A percentile compares a stretch with the other conserved stretches of the same genome.
phyloP scores from a whole-genome alignment of 495 filamentous ascomycete species.

The Saxophila tyrrhenica region DNA sequence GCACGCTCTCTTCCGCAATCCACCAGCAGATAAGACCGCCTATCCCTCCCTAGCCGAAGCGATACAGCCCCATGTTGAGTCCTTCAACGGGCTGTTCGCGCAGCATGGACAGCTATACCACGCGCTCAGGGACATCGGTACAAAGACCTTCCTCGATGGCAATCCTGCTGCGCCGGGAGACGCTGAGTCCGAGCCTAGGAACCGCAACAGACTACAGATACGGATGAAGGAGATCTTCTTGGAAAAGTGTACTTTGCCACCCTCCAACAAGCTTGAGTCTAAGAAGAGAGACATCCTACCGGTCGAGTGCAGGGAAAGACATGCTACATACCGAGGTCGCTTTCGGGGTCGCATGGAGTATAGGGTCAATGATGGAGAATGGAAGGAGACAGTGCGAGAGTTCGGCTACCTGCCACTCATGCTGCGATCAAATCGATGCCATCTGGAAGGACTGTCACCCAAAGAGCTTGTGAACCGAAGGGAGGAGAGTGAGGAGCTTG shows the following conservation, averaged over 20 bases:
- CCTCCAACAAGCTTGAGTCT: conserved; percentile 66
- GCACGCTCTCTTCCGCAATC: conserved; percentile 76
- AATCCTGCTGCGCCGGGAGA: conserved; percentile 33
- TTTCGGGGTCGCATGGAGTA: conserved; percentile 70
- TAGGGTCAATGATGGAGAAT: conserved; percentile 73
- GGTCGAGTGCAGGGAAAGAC: conserved; percentile 86
- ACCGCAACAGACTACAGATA: conserved; percentile 59
- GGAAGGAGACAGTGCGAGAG: conserved; percentile 67
- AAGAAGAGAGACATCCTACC: conserved; percentile 75
- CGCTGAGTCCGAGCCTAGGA: conserved; percentile 31
- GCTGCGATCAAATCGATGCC: conserved; percentile 81
- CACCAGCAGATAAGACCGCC: conserved; percentile 74
- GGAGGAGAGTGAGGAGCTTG: conserved; percentile 86
- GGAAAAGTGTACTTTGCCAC: conserved; percentile 61
- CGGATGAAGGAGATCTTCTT: conserved; percentile 66
- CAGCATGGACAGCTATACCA: conserved; percentile 58
- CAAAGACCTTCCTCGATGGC: conserved; percentile 75
- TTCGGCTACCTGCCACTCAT: conserved; percentile 85
- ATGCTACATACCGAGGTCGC: conserved; percentile 82
- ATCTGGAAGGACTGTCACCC: conserved; percentile 74
- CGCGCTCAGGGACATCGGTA: conserved; percentile 77
- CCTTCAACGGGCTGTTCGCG: conserved; percentile 88
- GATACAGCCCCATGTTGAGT: conserved; percentile 80
- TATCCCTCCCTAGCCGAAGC: conserved; percentile 77
- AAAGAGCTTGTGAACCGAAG: conserved; percentile 70